Evolutionary conservation across 345 rosid species (phyloP).

Genomic region (Eucalyptus leucophloia): DNA sequence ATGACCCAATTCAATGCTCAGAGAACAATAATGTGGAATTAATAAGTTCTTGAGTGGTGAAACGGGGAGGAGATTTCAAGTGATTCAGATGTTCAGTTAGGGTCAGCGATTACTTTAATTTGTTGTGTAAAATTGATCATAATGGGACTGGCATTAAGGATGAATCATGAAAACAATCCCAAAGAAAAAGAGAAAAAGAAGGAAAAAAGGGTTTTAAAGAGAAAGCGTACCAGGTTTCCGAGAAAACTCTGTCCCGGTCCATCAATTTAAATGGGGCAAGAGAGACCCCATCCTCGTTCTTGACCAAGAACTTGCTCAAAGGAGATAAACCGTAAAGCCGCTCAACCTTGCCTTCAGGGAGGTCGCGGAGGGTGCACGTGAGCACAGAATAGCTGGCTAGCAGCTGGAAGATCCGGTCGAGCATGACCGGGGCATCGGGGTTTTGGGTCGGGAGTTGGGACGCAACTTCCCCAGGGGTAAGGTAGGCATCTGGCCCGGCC

Average conservation of each 20-base stretch:
- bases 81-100: no score
- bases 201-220: neutral
- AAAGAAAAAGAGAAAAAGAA: neutral
- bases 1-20: neutral
- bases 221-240: conserved; percentile 73
- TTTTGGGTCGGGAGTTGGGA: conserved; percentile 57
- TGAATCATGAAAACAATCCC: neutral
- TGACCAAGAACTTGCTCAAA: conserved; percentile 38
- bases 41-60: conserved; percentile 24
- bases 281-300: conserved; percentile 82
- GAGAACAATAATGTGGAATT: neutral
- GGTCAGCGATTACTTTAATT: neutral
- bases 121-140: neutral
- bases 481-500: conserved; percentile 24
- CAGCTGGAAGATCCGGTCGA: conserved; percentile 66
- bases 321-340: conserved; percentile 61
- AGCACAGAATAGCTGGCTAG: conserved; percentile 64
- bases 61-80: neutral
- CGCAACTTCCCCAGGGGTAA: conserved; percentile 55
- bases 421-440: conserved; percentile 65
- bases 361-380: conserved; percentile 27
- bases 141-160: neutral
- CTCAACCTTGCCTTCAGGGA: conserved; percentile 32
- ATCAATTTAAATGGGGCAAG: conserved; percentile 47
- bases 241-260: conserved; percentile 69